Evolutionary conservation across 805 yeast genomes (phyloP).

Genomic region (Candida awuae): DNA sequence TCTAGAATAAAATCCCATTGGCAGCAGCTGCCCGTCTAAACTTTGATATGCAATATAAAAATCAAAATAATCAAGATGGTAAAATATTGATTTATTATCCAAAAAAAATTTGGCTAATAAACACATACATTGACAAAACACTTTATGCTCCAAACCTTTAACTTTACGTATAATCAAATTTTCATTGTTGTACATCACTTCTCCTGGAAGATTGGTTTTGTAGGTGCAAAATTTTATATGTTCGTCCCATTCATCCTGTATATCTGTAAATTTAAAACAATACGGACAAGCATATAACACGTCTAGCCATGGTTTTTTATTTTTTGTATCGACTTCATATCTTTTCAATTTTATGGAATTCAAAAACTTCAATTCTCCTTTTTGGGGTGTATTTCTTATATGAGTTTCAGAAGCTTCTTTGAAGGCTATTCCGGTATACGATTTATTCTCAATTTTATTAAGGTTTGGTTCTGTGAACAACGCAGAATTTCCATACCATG

Average conservation of each 20-base stretch:
- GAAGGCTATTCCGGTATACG: slow-evolving; percentile 12
- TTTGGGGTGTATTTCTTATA: slow-evolving; percentile 16
- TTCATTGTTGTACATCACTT: slow-evolving; percentile 56
- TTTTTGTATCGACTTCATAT: not conserved
- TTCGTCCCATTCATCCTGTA: slow-evolving; percentile 32
- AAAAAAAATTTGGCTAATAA: slow-evolving; percentile 81
- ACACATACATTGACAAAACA: slow-evolving; percentile 77
- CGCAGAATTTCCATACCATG: slow-evolving; percentile 88
- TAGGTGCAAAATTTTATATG: slow-evolving; percentile 46
- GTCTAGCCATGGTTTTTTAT: slow-evolving; percentile 44
- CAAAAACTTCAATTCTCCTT: slow-evolving; percentile 41
- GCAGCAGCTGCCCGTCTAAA: slow-evolving; percentile 33
- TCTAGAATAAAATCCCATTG: slow-evolving; percentile 90
- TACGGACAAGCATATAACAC: slow-evolving; percentile 63
- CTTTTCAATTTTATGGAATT: slow-evolving; percentile 38
- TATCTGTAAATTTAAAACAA: slow-evolving; percentile 76
- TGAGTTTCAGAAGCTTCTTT: slow-evolving; percentile 16
- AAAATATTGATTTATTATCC: slow-evolving; percentile 84
- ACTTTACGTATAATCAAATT: slow-evolving; percentile 53
- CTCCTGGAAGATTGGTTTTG: slow-evolving; percentile 46
- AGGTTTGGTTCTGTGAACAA: slow-evolving; percentile 41
- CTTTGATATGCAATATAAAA: slow-evolving; percentile 66
- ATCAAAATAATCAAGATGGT: slow-evolving; percentile 69
- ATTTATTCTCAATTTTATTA: slow-evolving; percentile 24
- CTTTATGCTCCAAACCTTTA: slow-evolving; percentile 51